Base-by-base conservation (phyloP, 345 rosid species). In the Combretum micranthum region DNA sequence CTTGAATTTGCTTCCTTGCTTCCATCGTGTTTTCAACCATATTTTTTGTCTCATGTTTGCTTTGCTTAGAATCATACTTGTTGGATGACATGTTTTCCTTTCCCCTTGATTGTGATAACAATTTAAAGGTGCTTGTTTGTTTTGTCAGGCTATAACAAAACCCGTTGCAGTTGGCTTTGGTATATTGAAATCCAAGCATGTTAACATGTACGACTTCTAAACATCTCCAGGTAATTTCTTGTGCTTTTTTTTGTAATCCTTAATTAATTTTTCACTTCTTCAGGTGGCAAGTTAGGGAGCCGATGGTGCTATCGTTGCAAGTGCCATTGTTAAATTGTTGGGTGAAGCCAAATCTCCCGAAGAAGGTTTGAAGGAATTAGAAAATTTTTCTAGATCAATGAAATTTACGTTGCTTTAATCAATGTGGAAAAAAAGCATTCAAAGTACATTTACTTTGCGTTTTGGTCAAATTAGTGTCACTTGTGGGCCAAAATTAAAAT, bases 261-360 rank as follows among this genome's bases (percentile, higher is more conserved):
- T 25, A 17, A 10, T 20, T 48, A 12, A 26, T 19, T 42, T 50
- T 12, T 17, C n/a, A n/a, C 11, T 3, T 4, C 55, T 18, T 21
- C 81, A 88, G 96, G 64, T 85, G 0, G 88, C 84, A 2, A 87
- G 73, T 63, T 85, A 87, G 96, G 97, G 99, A 60, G 87, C 96
- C 0, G 93, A 87, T n/a, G 83, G 95, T 11, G 83, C 84, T 60
- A 93, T 90, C 42, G 86, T 93, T 47, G 95, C 95, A 3, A 90
- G 96, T 47, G 90, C 99, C 0, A 83, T 84, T 73, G 95, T 85
- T 67, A 85, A 84, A 75, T 15, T 81, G 47, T 63, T 89, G 68
- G 83, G 83, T 0, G 92, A 87, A 48, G 89, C 92, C 22, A 68
- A 87, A 68, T 75, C 87, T 61, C 81, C 95, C 0, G 83, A 83